Base-by-base conservation (phyloP, 768 basidiomycete genomes). In the Serendipita vermifera region DNA sequence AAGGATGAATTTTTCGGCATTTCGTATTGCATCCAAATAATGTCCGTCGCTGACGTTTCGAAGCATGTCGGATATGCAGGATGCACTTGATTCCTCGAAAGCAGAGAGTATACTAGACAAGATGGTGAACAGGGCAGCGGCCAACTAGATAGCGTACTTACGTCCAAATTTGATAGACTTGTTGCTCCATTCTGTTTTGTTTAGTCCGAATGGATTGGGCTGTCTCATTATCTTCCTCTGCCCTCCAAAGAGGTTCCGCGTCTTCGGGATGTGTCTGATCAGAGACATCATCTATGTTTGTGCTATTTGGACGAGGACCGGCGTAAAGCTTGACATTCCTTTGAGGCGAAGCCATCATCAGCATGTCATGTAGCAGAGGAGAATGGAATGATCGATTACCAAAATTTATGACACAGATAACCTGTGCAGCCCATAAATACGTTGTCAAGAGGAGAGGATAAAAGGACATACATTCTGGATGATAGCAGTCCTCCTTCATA, bases 391-490 rank as follows among this genome's bases (percentile, higher is more conserved):
- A 57, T 15, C 32, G 33, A 17, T 36, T 48, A 56, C 27, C 55
- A 55, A 55, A 57, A 48, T 38, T 20, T 36, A 27, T 36, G 29
- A 38, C 51, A 20, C n/a, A 61, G 38, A 24, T 38, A 26, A 20
- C 29, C 39, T 17, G 38, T 11, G 27, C 31, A 46, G 9, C 13
- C 27, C n/a, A 26, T 51, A 9, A 51, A 51, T 51, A 51, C 7
- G 40, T n/a, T 9, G 22, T 7, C 20, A 5, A 51, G 5, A 29
- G n/a, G 22, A 51, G 1, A 9, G 31, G 2, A 22, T 6, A 24
- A 27, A 99, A 97, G 94, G 97, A 97, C 70, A 98, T 97, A 69
- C 96, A 99, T 69, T 99, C 96, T 55, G 96, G 96, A 76, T 99
- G 96, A 94, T 96, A 99, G 66, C 94, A 98, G 72, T 99, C 96